Base-by-base conservation (phyloP, 352 stramenopile genomes). In the Phytopythium helicoides region DNA sequence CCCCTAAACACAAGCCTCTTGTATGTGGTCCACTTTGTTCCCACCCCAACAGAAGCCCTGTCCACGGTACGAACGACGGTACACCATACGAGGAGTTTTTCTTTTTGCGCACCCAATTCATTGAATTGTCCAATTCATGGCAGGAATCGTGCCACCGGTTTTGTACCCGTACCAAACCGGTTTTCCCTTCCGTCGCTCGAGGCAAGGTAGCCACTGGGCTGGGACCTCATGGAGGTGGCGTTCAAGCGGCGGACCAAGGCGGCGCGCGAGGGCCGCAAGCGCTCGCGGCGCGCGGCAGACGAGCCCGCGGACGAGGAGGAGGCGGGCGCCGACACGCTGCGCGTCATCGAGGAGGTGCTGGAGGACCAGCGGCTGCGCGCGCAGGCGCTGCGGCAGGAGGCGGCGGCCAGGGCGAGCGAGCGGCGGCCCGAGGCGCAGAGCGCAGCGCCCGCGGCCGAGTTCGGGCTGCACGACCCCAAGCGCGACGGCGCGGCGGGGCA, bases 391-490 rank as follows among this genome's bases (percentile, higher is more conserved):
- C 64, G 62, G 8, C 51, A 65, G 26, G 73, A 86, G 46, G 39
- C 69, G 22, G 56, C 23, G 37, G 50, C 36, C 56, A 51, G 14
- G n/a, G 46, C 19, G 58, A 62, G 41, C 60, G 44, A 41, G 11
- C n/a, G 26, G 47, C 51, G 21, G n/a, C 25, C 3, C 16, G 33
- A 9, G 14, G 45, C 47, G 25, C 53, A 51, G 4, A n/a, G 49
- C 21, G 1, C 54, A 56, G 19, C 62, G 7, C 23, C 41, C 14
- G 40, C 54, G 11, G 35, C 35, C 2, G 62, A 86, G 40, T 90
- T 81, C 47, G 81, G 81, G 15, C 65, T 92, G 44, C 79, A 89
- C 47, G 79, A 92, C 53, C 79, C 79, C 1, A 92, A 88, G 58
- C 86, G 81, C 46, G 73, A 92, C 49, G 76, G 79, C 2, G 70